Evolutionary conservation across 1,284 basidiomycete species (phyloP), one percentile per base, ranked within the genome.

Genomic region (Filobasidium uniguttulatum): DNA sequence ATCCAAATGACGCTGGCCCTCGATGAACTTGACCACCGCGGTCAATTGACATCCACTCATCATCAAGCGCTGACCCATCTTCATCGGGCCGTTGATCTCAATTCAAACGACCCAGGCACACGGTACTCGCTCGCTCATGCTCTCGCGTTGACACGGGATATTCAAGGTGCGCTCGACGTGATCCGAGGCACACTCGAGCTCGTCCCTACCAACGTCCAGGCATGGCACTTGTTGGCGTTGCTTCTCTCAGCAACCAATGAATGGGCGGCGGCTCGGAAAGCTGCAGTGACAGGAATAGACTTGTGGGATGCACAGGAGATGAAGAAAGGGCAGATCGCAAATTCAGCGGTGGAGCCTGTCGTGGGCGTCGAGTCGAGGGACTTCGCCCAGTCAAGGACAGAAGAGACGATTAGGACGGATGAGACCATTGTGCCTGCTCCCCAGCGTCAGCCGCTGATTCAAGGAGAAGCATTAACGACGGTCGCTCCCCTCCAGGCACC

Each of bases 201-300:
- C 3, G 81, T 84, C 48, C 74, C 83, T 0, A 71, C 70, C 22
- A 82, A 85, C 57, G 74, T 85, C 23, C 77, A 85, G 35, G 80
- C 84, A 50, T 97, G 91, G 93, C 93, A 97, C 67, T 75, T 97
- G 15, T 75, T 97, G 0, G 86, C 85, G 0, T 72, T 98, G 5
- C 67, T 96, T 14, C 73, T 91, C 9, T 81, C 82, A 0, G 82
- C 85, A 5, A 73, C 75, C 29, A 86, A 84, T 54, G 82, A 91
- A 60, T 90, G 85, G 85, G 69, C 72, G 29, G 82, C 80, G 5
- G 90, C 91, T 0, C 72, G 74, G 37, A 79, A 80, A 49, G 79
- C 93, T 2, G 70, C 91, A 41, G 86, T 90, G 49, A 73, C 79
- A 2, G 84, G 79, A 15, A 70, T 79, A 1, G 72, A 68, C 8